Evolutionary conservation across 306 rosid genomes (phyloP).

Genomic region (Glycine tomentella): DNA sequence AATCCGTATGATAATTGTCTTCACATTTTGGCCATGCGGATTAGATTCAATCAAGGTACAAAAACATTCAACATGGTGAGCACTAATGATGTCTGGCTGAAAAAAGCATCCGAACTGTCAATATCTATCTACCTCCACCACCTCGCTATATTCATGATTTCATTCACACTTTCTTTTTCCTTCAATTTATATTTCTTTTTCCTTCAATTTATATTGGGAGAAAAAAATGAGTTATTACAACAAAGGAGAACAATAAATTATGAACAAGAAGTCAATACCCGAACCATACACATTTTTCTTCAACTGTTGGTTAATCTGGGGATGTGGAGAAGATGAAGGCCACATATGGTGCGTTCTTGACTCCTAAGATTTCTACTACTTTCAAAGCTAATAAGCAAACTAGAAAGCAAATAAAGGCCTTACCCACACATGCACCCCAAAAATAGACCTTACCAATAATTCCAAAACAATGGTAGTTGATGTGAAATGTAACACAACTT

Average conservation of each 20-base stretch:
- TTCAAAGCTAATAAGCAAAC: constrained; percentile 1
- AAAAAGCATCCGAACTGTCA: constrained; percentile 49
- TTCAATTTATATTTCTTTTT: too few relatives aligned
- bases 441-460: constrained; percentile 21
- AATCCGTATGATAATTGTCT: too few relatives aligned
- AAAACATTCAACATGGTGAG: constrained; percentile 36
- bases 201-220: background rate
- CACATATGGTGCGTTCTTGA: constrained; percentile 95
- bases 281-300: constrained; percentile 72
- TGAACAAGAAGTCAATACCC: constrained; percentile 91
- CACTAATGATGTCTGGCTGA: constrained; percentile 47
- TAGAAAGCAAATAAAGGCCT: background rate
- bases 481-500: constrained; percentile 65
- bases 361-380: constrained; percentile 52
- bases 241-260: constrained; percentile 18
- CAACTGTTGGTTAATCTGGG: constrained; percentile 30
- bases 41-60: too few relatives aligned
- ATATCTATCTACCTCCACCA: constrained; percentile 44
- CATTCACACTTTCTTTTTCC: background rate
- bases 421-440: too few relatives aligned
- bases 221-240: constrained; percentile 20
- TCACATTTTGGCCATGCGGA: too few relatives aligned
- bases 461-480: constrained; percentile 56
- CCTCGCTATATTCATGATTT: background rate
- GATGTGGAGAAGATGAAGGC: constrained; percentile 31